Evolutionary conservation across 2,329 filamentous ascomycete genomes (phyloP), one percentile per base, ranked within the genome.

Genomic region (Fusarium decemcellulare): DNA sequence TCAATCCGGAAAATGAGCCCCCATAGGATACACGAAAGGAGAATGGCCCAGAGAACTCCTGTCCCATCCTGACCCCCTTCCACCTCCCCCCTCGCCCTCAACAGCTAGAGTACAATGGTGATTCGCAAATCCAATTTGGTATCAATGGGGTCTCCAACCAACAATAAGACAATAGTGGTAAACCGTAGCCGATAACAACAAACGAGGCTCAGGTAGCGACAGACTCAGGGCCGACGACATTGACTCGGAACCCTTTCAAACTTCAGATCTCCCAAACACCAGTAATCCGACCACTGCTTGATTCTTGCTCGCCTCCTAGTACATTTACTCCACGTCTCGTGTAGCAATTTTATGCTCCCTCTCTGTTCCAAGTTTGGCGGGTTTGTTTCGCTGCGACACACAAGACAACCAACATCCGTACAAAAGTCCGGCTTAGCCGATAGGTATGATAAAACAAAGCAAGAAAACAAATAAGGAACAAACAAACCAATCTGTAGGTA

Each of bases 61-160:
- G 27, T 48, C 46, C 54, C 37, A 29, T 47, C 44, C 59, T n/a
- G 58, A 50, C 27, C 37, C 37, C 57, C 63, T 59, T 53, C 50
- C 55, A 37, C 46, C 23, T 23, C 23, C 23, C 23, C 23, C 23
- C 23, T 23, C 23, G 23, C 23, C 23, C 32, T 42, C 63, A 39
- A 57, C 50, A 70, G 53, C 40, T 59, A 59, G 46, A 37, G 53
- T 40, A 59, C 29, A 58, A 59, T 43, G 46, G 18, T 57, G 58
- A 58, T 44, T 55, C 53, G 44, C 60, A 61, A 68, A 64, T 68
- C 57, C 68, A 70, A 68, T 70, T 62, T 70, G 64, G 68, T 68
- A 70, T 68, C 67, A 71, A 54, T 42, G 36, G 42, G 29, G 27
- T 59, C n/a, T 18, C 36, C 36, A 7, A 7, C n/a, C 58, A 50